Percentiles rank a stretch among this genome's conserved stretches.
Evolutionary conservation across 176 grass and related monocot species (phyloP).

Genomic region (Carex parvula): DNA sequence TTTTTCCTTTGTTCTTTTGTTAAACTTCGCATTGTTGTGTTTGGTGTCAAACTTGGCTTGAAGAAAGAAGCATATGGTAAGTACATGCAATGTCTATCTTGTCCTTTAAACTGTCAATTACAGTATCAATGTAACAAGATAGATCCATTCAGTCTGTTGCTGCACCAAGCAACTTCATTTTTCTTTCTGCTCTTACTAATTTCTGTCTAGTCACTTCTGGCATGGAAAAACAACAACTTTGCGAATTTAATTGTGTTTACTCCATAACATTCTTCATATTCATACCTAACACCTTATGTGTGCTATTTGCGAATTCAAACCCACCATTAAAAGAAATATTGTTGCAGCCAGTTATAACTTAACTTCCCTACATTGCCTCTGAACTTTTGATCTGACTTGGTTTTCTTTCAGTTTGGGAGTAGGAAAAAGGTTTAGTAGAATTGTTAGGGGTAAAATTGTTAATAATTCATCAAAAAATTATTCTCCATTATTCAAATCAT

Average conservation of each 20-base stretch:
- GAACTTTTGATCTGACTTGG: neutral
- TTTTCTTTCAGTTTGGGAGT: neutral
- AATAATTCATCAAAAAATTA: neutral
- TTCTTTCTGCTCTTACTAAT: neutral
- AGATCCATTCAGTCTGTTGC: neutral
- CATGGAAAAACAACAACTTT: neutral
- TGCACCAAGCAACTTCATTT: neutral
- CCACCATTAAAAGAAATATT: neutral
- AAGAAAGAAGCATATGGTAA: conserved; percentile 64
- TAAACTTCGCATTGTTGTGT: conserved; percentile 20
- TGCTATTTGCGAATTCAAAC: neutral
- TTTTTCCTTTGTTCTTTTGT: conserved; percentile 15
- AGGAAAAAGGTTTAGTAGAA: neutral
- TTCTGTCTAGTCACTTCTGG: neutral
- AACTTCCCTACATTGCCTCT: neutral
- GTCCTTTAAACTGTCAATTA: neutral
- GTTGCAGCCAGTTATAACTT: neutral
- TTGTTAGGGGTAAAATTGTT: neutral
- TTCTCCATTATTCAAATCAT: neutral
- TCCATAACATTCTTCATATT: neutral
- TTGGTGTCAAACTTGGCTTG: conserved; percentile 33
- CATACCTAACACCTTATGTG: neutral
- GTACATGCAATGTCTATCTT: neutral
- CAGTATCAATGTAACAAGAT: neutral
- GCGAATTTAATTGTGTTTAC: neutral